A percentile compares a stretch with the other conserved stretches of the same genome.
Evolutionary conservation across 2,329 filamentous ascomycete species (phyloP).

Genomic region (Penicillium oxalicum): DNA sequence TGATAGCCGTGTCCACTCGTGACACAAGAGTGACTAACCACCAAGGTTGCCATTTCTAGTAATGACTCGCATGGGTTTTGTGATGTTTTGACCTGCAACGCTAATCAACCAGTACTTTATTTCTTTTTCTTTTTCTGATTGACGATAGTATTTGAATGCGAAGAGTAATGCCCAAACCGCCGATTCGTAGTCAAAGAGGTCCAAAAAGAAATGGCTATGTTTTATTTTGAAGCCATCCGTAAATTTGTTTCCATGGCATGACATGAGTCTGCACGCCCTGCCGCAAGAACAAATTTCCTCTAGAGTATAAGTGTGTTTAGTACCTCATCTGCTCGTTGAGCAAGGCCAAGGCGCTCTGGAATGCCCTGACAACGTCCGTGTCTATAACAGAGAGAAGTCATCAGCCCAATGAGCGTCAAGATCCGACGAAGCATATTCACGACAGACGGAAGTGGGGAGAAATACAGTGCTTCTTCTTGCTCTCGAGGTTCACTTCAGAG

Average conservation of each 20-base stretch:
- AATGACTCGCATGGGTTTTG: no score
- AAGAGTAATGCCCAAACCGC: no score
- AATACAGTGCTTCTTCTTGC: conserved; percentile 77
- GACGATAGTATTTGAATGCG: no score
- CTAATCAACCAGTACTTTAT: no score
- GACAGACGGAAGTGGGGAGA: conserved; percentile 6
- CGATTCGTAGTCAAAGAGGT: not conserved
- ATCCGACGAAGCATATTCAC: not conserved
- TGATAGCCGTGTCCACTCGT: not conserved
- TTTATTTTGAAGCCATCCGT: not conserved
- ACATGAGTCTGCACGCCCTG: conserved; percentile 4
- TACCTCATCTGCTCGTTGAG: conserved; percentile 30
- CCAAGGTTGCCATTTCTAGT: not conserved
- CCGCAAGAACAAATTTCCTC: not conserved
- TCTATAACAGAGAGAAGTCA: conserved; percentile 24
- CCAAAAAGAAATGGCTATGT: not conserved
- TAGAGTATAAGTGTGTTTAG: conserved; percentile 1
- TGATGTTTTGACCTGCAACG: no score
- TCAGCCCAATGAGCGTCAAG: conserved; percentile 9
- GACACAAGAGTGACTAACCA: not conserved
- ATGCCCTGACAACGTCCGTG: conserved; percentile 43
- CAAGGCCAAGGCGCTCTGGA: conserved; percentile 43
- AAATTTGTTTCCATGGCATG: not conserved
- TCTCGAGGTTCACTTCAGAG: conserved; percentile 63
- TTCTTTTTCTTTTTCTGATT: no score